Evolutionary conservation across 306 rosid species (phyloP), one percentile per base, ranked within the genome.

Genomic region (Canavalia ensiformis): DNA sequence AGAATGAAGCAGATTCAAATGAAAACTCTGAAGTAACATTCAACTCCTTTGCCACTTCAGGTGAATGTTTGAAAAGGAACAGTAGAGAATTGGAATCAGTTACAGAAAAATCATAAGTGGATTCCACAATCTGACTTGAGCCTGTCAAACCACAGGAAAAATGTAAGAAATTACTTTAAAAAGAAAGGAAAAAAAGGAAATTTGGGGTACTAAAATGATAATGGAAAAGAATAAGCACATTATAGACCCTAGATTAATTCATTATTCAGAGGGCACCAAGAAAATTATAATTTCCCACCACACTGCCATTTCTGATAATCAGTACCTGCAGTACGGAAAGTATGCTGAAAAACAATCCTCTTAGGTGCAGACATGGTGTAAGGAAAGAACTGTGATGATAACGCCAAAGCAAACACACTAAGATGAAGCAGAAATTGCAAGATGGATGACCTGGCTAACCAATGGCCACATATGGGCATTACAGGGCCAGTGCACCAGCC

Each of bases 301-400:
- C 4, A 73, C 8, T 78, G 57, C 4, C 72, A 56, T 73, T 84
- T 79, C 81, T 39, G 25, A 62, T 8, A 49, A 74, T 69, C 80
- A 79, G 85, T 93, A 96, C 99, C 99, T 92, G 87, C 51, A 64
- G 98, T 96, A 68, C 47, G 87, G 68, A 88, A 77, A 5, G 94
- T 88, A 59, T 93, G 87, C 89, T 96, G 99, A 81, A 96, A 90
- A 84, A 89, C 84, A 69, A 90, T 70, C 86, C 99, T 93, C 90
- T 96, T 96, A 62, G 99, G 99, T 41, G 98, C 98, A 49, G 85
- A 88, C 18, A 12, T 71, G 80, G 94, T 86, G 79, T 96, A 96
- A 63, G 99, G 99, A 83, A 96, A 96, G 88, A 96, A 90, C 81
- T 93, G 99, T 25, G 94, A 89, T 58, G 99, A 90, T 74, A 96